Percentiles rank a stretch among this genome's conserved stretches.
Conservation (phyloP, 495 filamentous ascomycete species). For the Talaromyces wortmannii region DNA sequence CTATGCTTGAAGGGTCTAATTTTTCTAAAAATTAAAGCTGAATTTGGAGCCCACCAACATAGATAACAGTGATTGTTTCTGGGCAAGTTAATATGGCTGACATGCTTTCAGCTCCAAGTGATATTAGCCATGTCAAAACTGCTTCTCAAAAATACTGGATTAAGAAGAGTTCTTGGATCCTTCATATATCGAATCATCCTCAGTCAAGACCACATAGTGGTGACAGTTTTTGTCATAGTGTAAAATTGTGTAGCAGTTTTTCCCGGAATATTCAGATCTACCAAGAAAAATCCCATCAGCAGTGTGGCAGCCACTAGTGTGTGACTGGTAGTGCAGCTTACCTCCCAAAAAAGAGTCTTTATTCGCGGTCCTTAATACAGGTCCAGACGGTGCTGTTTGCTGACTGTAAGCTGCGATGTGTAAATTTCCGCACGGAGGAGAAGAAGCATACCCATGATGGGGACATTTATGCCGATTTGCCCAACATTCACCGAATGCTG, state of each 20-base stretch:
- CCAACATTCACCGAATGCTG: slow-evolving; percentile 19
- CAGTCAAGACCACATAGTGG: not conserved
- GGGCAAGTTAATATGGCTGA: too few species aligned
- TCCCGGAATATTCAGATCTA: slow-evolving; percentile 19
- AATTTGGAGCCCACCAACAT: too few species aligned
- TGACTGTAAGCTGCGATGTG: not conserved
- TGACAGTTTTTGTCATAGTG: not conserved
- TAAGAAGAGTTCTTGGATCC: not conserved
- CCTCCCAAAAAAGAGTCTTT: slow-evolving; percentile 22
- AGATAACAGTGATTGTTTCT: too few species aligned
- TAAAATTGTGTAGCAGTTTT: slow-evolving; percentile 9
- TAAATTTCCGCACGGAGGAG: not conserved
- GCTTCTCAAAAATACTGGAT: too few species aligned
- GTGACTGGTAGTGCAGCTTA: not conserved
- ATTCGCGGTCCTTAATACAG: slow-evolving; percentile 19
- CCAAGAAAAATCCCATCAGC: not conserved
- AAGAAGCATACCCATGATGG: slow-evolving; percentile 13
- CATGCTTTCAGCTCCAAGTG: too few species aligned
- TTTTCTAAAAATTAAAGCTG: too few species aligned
- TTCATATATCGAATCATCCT: not conserved
- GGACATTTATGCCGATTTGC: slow-evolving; percentile 24
- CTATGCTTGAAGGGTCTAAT: too few species aligned
- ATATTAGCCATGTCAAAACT: too few species aligned
- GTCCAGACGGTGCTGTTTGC: slow-evolving; percentile 15
- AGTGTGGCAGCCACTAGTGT: not conserved